These are phyloP conservation scores for Epipyxis sp. DNA, from an alignment of 108 stramenopile species.

Conservation along the genomic window DNA sequence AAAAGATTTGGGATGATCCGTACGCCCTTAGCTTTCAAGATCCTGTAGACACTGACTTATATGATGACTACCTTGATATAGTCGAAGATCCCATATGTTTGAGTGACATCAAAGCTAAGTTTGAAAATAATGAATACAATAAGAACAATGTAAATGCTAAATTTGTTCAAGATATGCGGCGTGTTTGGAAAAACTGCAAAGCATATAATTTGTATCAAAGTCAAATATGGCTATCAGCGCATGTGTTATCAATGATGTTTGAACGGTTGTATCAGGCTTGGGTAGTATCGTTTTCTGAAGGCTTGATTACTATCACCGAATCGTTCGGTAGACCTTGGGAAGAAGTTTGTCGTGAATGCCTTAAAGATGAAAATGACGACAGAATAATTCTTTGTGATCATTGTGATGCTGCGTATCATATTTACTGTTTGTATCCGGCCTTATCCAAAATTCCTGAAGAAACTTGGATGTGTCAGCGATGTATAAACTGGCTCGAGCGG, in stretches of 20 bases:
- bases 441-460: slow-evolving; percentile 20
- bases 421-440: slow-evolving; percentile 17
- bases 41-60: slow-evolving; percentile 47
- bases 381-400: slow-evolving; percentile 22
- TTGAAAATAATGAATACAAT: slow-evolving; percentile 44
- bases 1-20: slow-evolving; percentile 48
- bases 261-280: slow-evolving; percentile 51
- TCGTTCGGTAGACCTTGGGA: slow-evolving; percentile 51
- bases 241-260: slow-evolving; percentile 42
- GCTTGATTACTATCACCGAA: slow-evolving; percentile 35
- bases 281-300: slow-evolving; percentile 49
- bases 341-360: slow-evolving; percentile 40
- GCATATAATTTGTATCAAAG: slow-evolving; percentile 49
- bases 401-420: slow-evolving; percentile 35
- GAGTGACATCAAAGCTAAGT: slow-evolving; percentile 41
- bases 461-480: slow-evolving; percentile 27
- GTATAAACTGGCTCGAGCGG: slow-evolving; percentile 14
- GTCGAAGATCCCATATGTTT: slow-evolving; percentile 52
- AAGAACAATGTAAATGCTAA: neutral
- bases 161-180: slow-evolving; percentile 42
- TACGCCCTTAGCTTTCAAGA: slow-evolving; percentile 43
- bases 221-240: slow-evolving; percentile 49
- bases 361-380: slow-evolving; percentile 32
- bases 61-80: slow-evolving; percentile 48
- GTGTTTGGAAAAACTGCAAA: slow-evolving; percentile 54